Percentiles rank a stretch among this genome's conserved stretches.
Evolutionary conservation across 2,329 filamentous ascomycete species (phyloP).

Genomic region (Microdochium trichocladiopsis): DNA sequence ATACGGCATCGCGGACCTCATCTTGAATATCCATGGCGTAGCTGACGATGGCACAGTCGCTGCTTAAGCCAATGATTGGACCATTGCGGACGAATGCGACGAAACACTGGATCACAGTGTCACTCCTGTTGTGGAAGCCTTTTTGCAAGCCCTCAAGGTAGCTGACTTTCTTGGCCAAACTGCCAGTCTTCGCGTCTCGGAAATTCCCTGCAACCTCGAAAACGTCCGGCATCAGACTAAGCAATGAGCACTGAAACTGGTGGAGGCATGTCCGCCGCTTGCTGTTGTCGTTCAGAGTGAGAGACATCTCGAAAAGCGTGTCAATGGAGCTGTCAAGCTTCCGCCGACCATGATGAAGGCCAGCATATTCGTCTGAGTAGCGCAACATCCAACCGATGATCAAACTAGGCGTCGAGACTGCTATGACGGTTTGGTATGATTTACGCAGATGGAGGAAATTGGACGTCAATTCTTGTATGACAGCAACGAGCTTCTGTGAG

Average conservation of each 20-base stretch:
- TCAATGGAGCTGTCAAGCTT: constrained; percentile 60
- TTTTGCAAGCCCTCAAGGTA: constrained; percentile 60
- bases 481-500: constrained; percentile 48
- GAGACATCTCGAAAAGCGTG: constrained; percentile 63
- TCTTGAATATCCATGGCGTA: constrained; percentile 65
- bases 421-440: constrained; percentile 56
- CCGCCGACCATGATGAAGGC: constrained; percentile 51
- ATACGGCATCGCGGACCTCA: constrained; percentile 59
- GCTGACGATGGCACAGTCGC: constrained; percentile 56
- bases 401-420: constrained; percentile 53
- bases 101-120: constrained; percentile 60
- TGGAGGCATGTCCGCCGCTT: constrained; percentile 49
- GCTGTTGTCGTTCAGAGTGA: constrained; percentile 51
- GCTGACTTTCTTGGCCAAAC: constrained; percentile 58
- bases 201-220: constrained; percentile 65
- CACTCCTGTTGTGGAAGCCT: constrained; percentile 55
- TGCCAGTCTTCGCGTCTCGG: constrained; percentile 53
- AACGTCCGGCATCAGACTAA: constrained; percentile 60
- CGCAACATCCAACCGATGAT: constrained; percentile 61
- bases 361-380: constrained; percentile 57
- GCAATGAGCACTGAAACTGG: constrained; percentile 54
- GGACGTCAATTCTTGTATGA: constrained; percentile 61
- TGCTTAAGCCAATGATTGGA: constrained; percentile 29
- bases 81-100: constrained; percentile 44
- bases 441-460: constrained; percentile 61